Conservation (phyloP, 148 eudicot genomes). For the Silene latifolia region DNA sequence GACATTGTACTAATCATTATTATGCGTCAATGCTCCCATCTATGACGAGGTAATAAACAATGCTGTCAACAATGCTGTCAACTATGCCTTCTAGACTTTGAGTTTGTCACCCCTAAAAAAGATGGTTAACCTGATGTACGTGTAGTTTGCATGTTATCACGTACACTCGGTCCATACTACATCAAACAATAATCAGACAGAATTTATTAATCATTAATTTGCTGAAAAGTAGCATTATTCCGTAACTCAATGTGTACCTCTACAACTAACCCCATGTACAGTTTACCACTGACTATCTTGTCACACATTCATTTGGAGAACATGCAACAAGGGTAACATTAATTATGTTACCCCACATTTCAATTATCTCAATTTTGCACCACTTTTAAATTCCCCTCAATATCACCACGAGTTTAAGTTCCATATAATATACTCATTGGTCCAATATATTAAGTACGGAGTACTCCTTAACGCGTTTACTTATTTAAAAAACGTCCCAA, state of each 20-base stretch:
- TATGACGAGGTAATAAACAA: no score
- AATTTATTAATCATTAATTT: neutral
- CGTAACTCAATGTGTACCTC: conserved; percentile 5
- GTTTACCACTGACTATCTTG: conserved; percentile 9
- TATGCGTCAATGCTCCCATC: no score
- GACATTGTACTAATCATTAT: no score
- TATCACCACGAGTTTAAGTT: no score
- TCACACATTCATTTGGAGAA: conserved; percentile 7
- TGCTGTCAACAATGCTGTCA: no score
- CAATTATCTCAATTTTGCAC: neutral
- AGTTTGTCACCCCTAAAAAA: no score
- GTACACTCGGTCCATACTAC: neutral
- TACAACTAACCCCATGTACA: neutral
- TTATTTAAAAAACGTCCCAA: neutral
- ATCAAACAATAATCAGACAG: no score
- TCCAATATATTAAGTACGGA: no score
- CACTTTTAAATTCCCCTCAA: neutral
- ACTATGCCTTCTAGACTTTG: no score
- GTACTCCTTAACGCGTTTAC: neutral
- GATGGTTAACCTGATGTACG: no score
- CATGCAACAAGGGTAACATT: neutral
- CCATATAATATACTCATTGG: no score
- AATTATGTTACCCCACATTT: neutral
- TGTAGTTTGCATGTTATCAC: no score
- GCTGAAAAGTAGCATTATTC: neutral